phyloP scores from a whole-genome alignment of 202 grass and related monocot genomes.

The Hordeum pubiflorum region DNA sequence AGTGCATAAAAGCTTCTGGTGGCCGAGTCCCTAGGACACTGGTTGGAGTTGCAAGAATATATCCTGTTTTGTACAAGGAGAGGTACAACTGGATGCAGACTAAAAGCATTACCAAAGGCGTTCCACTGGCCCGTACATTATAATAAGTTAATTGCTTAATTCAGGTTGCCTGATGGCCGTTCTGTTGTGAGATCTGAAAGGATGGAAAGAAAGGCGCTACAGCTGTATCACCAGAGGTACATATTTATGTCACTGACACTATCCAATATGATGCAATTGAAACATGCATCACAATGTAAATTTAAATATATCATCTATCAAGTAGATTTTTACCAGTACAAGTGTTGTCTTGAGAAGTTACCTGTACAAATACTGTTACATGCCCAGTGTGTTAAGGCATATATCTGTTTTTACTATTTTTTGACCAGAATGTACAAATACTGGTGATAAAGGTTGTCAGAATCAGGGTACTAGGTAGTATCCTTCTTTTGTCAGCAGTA shows the following conservation, averaged over 20 bases:
- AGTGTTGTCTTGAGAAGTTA: neutral
- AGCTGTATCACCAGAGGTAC: conserved; percentile 78
- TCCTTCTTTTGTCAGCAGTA: neutral
- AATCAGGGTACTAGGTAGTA: neutral
- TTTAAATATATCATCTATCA: conserved; percentile 14
- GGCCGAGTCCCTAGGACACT: conserved; percentile 76
- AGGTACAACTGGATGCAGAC: conserved; percentile 40
- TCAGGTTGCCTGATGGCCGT: conserved; percentile 67
- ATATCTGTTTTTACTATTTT: neutral
- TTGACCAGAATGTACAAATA: neutral
- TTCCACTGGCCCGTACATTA: neutral
- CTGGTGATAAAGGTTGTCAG: neutral
- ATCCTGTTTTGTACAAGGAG: conserved; percentile 82
- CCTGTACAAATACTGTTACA: neutral
- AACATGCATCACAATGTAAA: neutral
- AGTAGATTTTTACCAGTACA: neutral
- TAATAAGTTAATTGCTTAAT: conserved; percentile 15
- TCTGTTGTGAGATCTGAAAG: conserved; percentile 86
- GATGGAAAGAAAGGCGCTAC: conserved; percentile 65
- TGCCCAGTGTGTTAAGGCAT: neutral
- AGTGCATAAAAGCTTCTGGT: conserved; percentile 74
- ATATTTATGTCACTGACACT: conserved; percentile 6
- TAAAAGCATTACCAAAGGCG: conserved; percentile 1
- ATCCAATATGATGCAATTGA: neutral
- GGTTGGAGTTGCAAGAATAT: conserved; percentile 73